phyloP scores from a whole-genome alignment of 805 yeast genomes.

The Diddensiella santjacobensis region DNA sequence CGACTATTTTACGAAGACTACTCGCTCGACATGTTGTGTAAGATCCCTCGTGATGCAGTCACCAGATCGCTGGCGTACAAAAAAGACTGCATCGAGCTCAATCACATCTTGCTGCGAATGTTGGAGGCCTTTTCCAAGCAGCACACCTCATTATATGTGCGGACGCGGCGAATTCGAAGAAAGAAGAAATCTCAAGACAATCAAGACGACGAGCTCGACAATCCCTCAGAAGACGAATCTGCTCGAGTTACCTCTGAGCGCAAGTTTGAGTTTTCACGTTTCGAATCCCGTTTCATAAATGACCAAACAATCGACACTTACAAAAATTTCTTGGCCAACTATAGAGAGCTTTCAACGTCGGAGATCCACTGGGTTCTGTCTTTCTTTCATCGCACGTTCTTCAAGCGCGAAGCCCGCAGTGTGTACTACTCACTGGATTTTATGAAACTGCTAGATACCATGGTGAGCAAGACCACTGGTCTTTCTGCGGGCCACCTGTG shows the following conservation, averaged over 20 bases:
- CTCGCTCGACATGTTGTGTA: conserved; percentile 52
- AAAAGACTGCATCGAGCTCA: conserved; percentile 57
- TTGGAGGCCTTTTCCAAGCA: conserved; percentile 63
- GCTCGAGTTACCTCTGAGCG: conserved; percentile 40
- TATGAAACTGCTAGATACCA: conserved; percentile 51
- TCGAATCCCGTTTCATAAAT: conserved; percentile 47
- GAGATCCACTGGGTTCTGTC: conserved; percentile 62
- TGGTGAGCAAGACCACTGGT: conserved; percentile 50
- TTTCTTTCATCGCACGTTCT: conserved; percentile 68
- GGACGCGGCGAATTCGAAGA: conserved; percentile 40
- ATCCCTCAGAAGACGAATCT: conserved; percentile 30
- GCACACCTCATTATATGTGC: conserved; percentile 48
- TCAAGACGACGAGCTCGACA: conserved; percentile 18
- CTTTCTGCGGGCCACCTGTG: conserved; percentile 42
- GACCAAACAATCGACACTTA: conserved; percentile 63
- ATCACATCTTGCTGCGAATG: conserved; percentile 60
- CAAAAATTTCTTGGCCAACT: conserved; percentile 56
- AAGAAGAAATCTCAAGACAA: conserved; percentile 22
- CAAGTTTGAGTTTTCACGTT: conserved; percentile 43
- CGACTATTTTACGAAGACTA: conserved; percentile 67
- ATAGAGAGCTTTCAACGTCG: conserved; percentile 54
- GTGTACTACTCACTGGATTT: conserved; percentile 69
- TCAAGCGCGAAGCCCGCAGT: conserved; percentile 55
- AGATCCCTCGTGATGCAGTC: conserved; percentile 59
- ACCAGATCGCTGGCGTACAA: conserved; percentile 62